Evolutionary conservation across 2,329 filamentous ascomycete species (phyloP).

Genomic region (Colletotrichum viniferum): DNA sequence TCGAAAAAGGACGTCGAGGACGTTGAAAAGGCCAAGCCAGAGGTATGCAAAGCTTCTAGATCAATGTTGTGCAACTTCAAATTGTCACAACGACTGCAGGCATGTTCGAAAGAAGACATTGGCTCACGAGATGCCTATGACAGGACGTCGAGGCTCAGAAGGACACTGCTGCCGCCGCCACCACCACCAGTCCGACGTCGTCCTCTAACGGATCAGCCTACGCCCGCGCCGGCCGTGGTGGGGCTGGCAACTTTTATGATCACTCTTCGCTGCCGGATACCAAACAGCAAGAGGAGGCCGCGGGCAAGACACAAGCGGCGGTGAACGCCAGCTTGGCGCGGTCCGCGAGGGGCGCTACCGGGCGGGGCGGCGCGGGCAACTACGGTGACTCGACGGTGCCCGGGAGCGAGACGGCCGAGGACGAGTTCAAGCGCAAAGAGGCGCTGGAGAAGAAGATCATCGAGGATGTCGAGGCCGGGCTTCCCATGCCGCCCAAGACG

Average conservation of each 20-base stretch:
- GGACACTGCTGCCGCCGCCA: slow-evolving; percentile 22
- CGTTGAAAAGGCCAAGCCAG: slow-evolving; percentile 33
- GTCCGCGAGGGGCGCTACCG: slow-evolving; percentile 34
- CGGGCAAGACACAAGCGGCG: slow-evolving; percentile 36
- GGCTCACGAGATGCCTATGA: background rate
- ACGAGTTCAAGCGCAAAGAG: slow-evolving; percentile 35
- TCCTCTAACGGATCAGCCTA: slow-evolving; percentile 28
- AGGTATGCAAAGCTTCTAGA: background rate
- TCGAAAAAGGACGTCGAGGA: slow-evolving; percentile 56
- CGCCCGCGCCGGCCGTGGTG: slow-evolving; percentile 59
- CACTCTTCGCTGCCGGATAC: slow-evolving; percentile 35
- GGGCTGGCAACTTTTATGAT: slow-evolving; percentile 64
- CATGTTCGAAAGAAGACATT: background rate
- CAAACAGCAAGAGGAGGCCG: slow-evolving; percentile 37
- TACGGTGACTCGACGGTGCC: slow-evolving; percentile 37
- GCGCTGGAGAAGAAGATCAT: slow-evolving; percentile 47
- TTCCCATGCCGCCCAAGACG: slow-evolving; percentile 51
- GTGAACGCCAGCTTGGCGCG: slow-evolving; percentile 32
- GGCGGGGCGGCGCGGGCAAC: slow-evolving; percentile 65
- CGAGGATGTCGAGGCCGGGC: slow-evolving; percentile 51
- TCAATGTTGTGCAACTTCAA: background rate
- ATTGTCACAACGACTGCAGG: background rate
- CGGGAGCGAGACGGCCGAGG: slow-evolving; percentile 27
- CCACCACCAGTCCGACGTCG: slow-evolving; percentile 27
- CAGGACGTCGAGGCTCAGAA: slow-evolving; percentile 39